phyloP scores from a whole-genome alignment of 306 rosid genomes.

The Bauhinia variegata region DNA sequence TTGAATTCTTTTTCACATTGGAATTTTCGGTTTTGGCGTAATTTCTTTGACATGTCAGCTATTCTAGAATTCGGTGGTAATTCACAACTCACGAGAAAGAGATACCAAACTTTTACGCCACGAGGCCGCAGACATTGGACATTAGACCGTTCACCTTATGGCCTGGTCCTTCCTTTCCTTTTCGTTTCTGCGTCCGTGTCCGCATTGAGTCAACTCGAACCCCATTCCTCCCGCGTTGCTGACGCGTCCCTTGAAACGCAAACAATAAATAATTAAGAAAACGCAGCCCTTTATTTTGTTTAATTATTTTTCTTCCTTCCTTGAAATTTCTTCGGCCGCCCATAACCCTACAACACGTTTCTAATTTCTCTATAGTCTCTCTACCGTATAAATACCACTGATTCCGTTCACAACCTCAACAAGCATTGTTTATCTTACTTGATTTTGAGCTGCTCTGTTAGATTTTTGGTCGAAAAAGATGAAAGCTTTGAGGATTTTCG shows the following conservation, averaged over 20 bases:
- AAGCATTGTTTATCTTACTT: not conserved
- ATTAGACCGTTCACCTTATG: not conserved
- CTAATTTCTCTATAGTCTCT: not conserved
- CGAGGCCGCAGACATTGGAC: not conserved
- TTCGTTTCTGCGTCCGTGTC: slow-evolving; percentile 2
- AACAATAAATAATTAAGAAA: not conserved
- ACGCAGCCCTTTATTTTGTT: not conserved
- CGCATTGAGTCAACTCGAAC: slow-evolving; percentile 25
- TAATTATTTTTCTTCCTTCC: too few species aligned
- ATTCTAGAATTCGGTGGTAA: not conserved
- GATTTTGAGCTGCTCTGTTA: not conserved
- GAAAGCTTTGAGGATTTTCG: slow-evolving; percentile 30
- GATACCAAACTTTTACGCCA: slow-evolving; percentile 29
- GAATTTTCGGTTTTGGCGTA: too few species aligned
- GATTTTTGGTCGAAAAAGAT: slow-evolving; percentile 19
- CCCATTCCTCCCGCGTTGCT: not conserved
- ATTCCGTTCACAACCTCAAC: not conserved
- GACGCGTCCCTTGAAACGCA: slow-evolving; percentile 35
- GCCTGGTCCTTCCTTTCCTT: too few species aligned
- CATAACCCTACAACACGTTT: not conserved
- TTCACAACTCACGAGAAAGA: not conserved
- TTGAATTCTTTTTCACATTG: too few species aligned
- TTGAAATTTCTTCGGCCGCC: slow-evolving; percentile 42
- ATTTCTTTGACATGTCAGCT: not conserved
- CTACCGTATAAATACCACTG: slow-evolving; percentile 35